Conservation (phyloP, 148 eudicot species). For the Hydrangea macrophylla region DNA sequence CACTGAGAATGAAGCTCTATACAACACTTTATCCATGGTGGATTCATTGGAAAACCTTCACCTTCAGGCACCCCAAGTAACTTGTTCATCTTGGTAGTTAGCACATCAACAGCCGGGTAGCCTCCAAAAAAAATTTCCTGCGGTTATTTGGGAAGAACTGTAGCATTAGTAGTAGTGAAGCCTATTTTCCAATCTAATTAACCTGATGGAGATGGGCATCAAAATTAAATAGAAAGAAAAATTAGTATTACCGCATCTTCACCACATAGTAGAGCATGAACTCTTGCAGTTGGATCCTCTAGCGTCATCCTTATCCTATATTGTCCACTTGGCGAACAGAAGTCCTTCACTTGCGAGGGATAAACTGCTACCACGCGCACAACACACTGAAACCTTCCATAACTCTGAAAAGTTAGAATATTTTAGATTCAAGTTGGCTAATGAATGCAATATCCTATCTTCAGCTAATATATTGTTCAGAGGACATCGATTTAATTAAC, state of each 20-base stretch:
- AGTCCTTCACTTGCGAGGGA: conserved; percentile 2
- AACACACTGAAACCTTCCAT: background rate
- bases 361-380: conserved; percentile 10
- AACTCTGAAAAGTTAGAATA: background rate
- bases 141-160: background rate
- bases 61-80: conserved; percentile 10
- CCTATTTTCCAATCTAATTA: too few species aligned
- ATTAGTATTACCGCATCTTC: conserved; percentile 6
- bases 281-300: conserved; percentile 14
- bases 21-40: conserved; percentile 16
- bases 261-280: conserved; percentile 12
- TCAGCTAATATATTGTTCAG: background rate
- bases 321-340: conserved; percentile 3
- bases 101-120: background rate
- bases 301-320: conserved; percentile 1
- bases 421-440: background rate
- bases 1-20: background rate
- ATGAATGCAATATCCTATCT: conserved; percentile 1
- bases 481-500: background rate
- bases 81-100: conserved; percentile 8
- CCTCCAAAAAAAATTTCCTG: conserved; percentile 15
- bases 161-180: too few species aligned
- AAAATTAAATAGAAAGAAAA: conserved; percentile 4
- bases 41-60: conserved; percentile 3
- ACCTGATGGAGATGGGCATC: background rate